Conservation (phyloP, 1,284 basidiomycete genomes). For the Agroathelia rolfsii region DNA sequence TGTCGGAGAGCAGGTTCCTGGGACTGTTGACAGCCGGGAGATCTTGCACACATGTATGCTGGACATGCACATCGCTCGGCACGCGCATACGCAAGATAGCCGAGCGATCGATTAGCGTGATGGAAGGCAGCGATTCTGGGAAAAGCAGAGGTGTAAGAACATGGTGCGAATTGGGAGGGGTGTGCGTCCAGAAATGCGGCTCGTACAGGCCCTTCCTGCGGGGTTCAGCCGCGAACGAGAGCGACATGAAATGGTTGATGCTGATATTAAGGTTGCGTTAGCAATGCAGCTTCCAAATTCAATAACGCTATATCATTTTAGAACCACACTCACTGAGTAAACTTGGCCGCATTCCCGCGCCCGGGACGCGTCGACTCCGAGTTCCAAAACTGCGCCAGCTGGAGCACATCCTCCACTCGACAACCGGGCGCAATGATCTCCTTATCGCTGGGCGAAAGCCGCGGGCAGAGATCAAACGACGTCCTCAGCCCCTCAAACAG, state of each 20-base stretch:
- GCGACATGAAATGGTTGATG: slow-evolving; percentile 68
- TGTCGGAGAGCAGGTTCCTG: slow-evolving; percentile 24
- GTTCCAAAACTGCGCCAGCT: slow-evolving; percentile 46
- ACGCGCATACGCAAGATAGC: slow-evolving; percentile 53
- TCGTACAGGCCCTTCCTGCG: slow-evolving; percentile 61
- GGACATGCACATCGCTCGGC: slow-evolving; percentile 52
- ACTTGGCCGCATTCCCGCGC: slow-evolving; percentile 42
- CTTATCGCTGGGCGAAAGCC: slow-evolving; percentile 24
- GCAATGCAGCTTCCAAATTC: too few species aligned
- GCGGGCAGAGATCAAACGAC: slow-evolving; percentile 42
- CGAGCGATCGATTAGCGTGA: slow-evolving; percentile 57
- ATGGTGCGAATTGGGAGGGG: slow-evolving; percentile 29
- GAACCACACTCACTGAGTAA: slow-evolving; percentile 54
- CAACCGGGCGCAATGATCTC: slow-evolving; percentile 23
- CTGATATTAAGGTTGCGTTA: slow-evolving; percentile 24
- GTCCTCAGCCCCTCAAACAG: slow-evolving; percentile 44
- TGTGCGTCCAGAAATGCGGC: slow-evolving; percentile 59
- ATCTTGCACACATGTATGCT: slow-evolving; percentile 30
- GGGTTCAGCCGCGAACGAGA: slow-evolving; percentile 68
- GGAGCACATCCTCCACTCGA: slow-evolving; percentile 36
- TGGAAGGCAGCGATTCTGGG: slow-evolving; percentile 57
- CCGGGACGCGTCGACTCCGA: slow-evolving; percentile 31
- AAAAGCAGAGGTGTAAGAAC: slow-evolving; percentile 63
- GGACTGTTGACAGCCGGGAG: slow-evolving; percentile 12
- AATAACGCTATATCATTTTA: too few species aligned